Evolutionary conservation across 2,329 filamentous ascomycete genomes (phyloP), one percentile per base, ranked within the genome.

Genomic region (Macrophomina pseudophaseolina): DNA sequence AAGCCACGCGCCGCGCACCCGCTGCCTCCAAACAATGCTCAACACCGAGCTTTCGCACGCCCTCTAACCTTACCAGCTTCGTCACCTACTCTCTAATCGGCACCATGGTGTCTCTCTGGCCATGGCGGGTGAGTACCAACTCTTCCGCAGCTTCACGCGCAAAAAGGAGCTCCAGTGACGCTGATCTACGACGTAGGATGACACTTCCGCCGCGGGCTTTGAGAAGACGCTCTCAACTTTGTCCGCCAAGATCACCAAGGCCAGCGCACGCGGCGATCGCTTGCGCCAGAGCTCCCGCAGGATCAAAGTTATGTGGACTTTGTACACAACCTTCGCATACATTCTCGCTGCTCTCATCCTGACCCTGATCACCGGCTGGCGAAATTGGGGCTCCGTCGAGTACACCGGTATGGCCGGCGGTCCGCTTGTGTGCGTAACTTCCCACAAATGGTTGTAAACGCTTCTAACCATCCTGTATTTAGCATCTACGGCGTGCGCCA

Each of bases 271-370:
- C 62, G 89, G 97, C 71, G 93, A 97, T 74, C 84, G 83, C 49
- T 85, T 91, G 46, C 88, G 92, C 54, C 86, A 90, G 71, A 87
- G 86, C 68, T 88, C 91, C 59, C 88, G 94, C 67, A 90, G 94
- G 67, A 86, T 90, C 73, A 94, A 91, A 72, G 92, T 93, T 44
- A 86, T 98, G 65, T 93, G 90, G 88, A 97, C 93, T 0, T 86
- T 99, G 14, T 99, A 98, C 77, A 89, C 94, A 2, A 89, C 89
- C 66, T 94, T 99, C 73, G 92, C 90, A 60, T 99, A 98, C 78
- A 89, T 97, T 4, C 87, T 98, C 54, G 94, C 93, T 73, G 86
- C 89, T 9, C 88, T 97, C 33, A 90, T 98, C 64, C 84, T 96
- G 52, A 85, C 90, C 3, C 85, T 99, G 6, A 93, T 97, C 7